A percentile compares a stretch with the other conserved stretches of the same genome.
These are phyloP conservation scores for Skeletonema grethae DNA, from an alignment of 108 stramenopile genomes.

Conservation along the genomic window DNA sequence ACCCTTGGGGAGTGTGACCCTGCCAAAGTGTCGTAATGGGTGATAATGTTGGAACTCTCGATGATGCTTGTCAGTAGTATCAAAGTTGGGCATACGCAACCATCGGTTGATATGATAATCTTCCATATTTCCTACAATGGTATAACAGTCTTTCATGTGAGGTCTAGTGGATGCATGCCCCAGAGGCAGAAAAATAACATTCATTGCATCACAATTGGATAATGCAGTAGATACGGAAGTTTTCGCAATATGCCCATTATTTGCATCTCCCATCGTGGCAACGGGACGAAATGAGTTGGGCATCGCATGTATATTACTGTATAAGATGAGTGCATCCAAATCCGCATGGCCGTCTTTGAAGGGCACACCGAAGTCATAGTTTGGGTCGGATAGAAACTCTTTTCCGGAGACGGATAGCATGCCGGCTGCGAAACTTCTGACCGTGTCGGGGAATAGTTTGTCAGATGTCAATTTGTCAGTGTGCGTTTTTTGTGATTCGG, in stretches of 20 bases:
- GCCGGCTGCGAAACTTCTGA: background rate
- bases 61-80: conserved; percentile 6
- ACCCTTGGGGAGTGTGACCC: conserved; percentile 32
- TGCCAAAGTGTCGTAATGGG: conserved; percentile 43
- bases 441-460: conserved; percentile 3
- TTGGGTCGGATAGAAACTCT: background rate
- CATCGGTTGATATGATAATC: conserved; percentile 57
- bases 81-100: conserved; percentile 37
- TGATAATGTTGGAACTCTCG: conserved; percentile 23
- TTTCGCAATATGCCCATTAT: conserved; percentile 21
- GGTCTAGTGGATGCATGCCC: background rate
- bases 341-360: conserved; percentile 22
- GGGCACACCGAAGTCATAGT: conserved; percentile 43
- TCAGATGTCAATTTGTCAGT: background rate
- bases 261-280: conserved; percentile 19
- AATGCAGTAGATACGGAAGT: conserved; percentile 29
- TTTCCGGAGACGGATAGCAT: background rate
- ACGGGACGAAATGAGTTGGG: conserved; percentile 11
- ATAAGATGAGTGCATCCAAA: conserved; percentile 44
- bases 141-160: conserved; percentile 24
- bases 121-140: conserved; percentile 35
- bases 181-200: conserved; percentile 36
- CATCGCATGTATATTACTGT: conserved; percentile 27
- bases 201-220: conserved; percentile 40
- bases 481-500: no score